These are phyloP conservation scores for Closterium sp. DNA, from an alignment of 139 green algal genomes.

Conservation along the genomic window DNA sequence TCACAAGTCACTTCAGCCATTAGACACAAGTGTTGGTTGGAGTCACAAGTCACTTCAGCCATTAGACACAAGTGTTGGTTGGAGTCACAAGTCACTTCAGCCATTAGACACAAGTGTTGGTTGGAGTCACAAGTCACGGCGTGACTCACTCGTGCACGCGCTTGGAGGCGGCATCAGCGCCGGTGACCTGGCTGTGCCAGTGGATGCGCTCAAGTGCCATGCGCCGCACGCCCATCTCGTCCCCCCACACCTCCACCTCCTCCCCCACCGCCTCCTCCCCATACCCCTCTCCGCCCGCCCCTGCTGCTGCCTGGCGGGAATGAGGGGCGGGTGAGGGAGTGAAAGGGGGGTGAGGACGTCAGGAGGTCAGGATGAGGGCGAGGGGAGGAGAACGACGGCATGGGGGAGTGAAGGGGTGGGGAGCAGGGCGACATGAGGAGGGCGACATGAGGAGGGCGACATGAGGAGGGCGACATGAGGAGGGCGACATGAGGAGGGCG, in stretches of 20 bases:
- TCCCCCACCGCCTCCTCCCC: neutral
- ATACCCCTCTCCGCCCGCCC: neutral
- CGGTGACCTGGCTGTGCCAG: constrained; percentile 37
- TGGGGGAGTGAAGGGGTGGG: neutral
- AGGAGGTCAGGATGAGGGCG: too few species aligned
- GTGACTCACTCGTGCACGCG: constrained; percentile 37
- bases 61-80: too few species aligned
- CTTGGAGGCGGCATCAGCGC: constrained; percentile 27
- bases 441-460: too few species aligned
- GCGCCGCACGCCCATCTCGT: neutral
- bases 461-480: too few species aligned
- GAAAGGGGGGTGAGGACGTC: too few species aligned
- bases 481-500: too few species aligned
- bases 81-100: too few species aligned
- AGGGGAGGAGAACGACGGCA: neutral
- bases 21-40: too few species aligned
- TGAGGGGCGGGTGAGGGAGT: neutral
- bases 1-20: too few species aligned
- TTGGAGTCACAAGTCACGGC: too few species aligned
- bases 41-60: too few species aligned
- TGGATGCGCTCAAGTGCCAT: constrained; percentile 25
- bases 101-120: too few species aligned
- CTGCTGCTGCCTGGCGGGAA: neutral
- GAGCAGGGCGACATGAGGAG: neutral
- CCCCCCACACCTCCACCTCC: constrained; percentile 1